phyloP scores from a whole-genome alignment of 805 yeast species.

The Saccharomycopsis lassenensis region DNA sequence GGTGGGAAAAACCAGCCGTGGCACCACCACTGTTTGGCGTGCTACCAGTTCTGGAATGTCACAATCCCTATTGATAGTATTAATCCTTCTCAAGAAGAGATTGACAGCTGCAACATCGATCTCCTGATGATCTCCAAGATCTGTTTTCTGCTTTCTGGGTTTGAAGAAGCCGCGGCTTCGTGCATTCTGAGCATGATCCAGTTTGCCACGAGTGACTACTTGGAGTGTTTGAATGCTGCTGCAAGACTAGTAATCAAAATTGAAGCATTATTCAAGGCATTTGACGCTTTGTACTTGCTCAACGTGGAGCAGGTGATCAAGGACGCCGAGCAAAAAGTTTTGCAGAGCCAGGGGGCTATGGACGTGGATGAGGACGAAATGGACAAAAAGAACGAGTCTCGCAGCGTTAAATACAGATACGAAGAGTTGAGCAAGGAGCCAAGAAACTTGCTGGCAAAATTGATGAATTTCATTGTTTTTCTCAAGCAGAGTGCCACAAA shows the following conservation, averaged over 20 bases:
- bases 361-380: too few relatives aligned
- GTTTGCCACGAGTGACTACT: constrained; percentile 62
- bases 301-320: constrained; percentile 19
- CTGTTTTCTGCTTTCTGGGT: constrained; percentile 81
- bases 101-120: constrained; percentile 33
- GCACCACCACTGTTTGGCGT: constrained; percentile 99
- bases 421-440: constrained; percentile 31
- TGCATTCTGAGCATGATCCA: constrained; percentile 88
- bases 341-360: too few relatives aligned
- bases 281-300: constrained; percentile 40
- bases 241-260: constrained; percentile 63
- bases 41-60: constrained; percentile 93
- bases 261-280: constrained; percentile 65
- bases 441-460: constrained; percentile 74
- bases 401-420: too few relatives aligned
- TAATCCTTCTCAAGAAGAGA: constrained; percentile 30
- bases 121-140: constrained; percentile 50
- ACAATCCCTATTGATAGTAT: constrained; percentile 53
- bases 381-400: too few relatives aligned
- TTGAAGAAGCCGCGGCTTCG: constrained; percentile 83
- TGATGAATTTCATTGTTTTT: constrained; percentile 80
- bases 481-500: constrained; percentile 41
- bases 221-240: constrained; percentile 54
- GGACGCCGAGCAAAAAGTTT: too few relatives aligned
- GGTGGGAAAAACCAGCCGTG: constrained; percentile 92